A percentile compares a stretch with the other conserved stretches of the same genome.
phyloP scores from a whole-genome alignment of 208 protist genomes.

The Crithidia mellificae region DNA sequence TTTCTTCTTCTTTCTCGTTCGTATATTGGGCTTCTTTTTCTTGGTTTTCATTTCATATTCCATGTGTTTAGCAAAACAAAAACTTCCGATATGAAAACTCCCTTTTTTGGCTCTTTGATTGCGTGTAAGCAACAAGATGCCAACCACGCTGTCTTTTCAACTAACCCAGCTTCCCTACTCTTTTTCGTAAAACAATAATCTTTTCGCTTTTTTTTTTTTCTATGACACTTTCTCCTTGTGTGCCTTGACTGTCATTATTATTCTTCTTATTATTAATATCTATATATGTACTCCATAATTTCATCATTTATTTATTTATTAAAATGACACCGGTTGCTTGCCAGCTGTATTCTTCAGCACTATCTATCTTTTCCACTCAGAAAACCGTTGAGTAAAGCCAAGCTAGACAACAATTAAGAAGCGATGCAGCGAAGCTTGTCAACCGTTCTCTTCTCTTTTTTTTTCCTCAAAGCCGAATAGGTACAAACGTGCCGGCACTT shows the following conservation, averaged over 20 bases:
- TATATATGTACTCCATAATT: background rate
- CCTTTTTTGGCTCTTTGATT: background rate
- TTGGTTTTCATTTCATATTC: background rate
- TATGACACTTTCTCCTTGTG: background rate
- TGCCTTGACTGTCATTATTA: background rate
- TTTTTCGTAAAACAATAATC: background rate
- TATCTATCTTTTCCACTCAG: background rate
- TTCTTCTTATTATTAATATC: background rate
- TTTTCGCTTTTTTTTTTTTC: background rate
- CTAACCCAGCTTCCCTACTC: background rate
- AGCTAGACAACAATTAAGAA: too few relatives aligned
- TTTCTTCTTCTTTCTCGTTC: conserved; percentile 1
- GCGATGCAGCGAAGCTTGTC: too few relatives aligned
- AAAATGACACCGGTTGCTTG: background rate
- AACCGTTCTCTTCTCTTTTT: too few relatives aligned
- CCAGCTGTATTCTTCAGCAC: background rate
- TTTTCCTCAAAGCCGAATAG: background rate
- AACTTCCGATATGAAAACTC: background rate
- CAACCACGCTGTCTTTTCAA: background rate
- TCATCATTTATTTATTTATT: background rate
- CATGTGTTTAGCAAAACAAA: background rate
- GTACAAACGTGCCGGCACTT: background rate
- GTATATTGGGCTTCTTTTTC: conserved; percentile 2
- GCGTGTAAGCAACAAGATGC: background rate
- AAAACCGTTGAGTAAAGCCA: too few relatives aligned